Conservation (phyloP, 768 basidiomycete species). For the Tulasnella calospora region DNA sequence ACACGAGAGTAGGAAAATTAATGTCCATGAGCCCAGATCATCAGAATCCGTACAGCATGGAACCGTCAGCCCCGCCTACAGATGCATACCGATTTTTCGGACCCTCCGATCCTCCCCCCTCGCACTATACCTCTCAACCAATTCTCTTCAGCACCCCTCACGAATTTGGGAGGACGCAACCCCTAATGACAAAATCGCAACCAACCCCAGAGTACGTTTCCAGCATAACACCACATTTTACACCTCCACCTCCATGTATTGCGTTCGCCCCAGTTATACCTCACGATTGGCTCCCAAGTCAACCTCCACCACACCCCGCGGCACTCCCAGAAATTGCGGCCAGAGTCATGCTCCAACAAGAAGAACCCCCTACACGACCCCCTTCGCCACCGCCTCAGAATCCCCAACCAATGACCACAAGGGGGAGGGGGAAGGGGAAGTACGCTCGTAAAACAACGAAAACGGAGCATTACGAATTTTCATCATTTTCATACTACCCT, state of each 20-base stretch:
- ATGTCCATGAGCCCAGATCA: too few species aligned
- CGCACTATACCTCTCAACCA: too few species aligned
- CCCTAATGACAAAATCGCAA: neutral
- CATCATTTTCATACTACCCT: neutral
- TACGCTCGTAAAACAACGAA: neutral
- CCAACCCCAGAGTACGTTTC: neutral
- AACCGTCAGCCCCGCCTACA: too few species aligned
- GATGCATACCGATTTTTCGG: too few species aligned
- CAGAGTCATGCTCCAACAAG: neutral
- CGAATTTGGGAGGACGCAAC: neutral
- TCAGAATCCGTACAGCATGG: too few species aligned
- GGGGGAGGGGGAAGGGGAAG: neutral
- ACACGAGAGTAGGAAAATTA: too few species aligned
- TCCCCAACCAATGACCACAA: neutral
- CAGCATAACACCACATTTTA: neutral
- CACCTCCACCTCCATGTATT: neutral
- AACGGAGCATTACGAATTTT: neutral
- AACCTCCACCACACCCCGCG: neutral
- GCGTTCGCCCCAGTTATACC: neutral
- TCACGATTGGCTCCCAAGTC: neutral
- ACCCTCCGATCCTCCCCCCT: too few species aligned
- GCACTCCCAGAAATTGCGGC: neutral
- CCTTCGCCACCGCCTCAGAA: neutral
- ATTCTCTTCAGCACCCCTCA: too few species aligned
- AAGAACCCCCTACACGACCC: neutral